phyloP scores from a whole-genome alignment of 2,329 filamentous ascomycete species.

The Fusarium globosum region DNA sequence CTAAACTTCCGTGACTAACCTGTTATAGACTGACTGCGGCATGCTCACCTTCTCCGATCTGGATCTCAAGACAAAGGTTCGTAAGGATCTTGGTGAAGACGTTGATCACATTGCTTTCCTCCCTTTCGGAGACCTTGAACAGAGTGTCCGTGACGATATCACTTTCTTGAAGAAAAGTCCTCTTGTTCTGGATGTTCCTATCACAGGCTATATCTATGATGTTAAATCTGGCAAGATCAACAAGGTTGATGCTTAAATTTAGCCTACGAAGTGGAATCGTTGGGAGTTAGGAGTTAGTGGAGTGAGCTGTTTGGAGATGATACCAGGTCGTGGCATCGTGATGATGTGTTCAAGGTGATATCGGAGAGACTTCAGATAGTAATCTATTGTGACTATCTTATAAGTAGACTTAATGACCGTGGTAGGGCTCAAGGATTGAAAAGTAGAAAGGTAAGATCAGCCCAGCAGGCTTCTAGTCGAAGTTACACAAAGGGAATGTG shows the following conservation, averaged over 20 bases:
- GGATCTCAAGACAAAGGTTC: slow-evolving; percentile 65
- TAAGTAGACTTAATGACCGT: neutral
- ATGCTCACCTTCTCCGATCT: slow-evolving; percentile 76
- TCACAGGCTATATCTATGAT: slow-evolving; percentile 83
- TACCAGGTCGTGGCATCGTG: neutral
- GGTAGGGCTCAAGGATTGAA: neutral
- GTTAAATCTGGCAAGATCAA: slow-evolving; percentile 74
- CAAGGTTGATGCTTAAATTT: slow-evolving; percentile 32
- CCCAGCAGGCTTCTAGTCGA: neutral
- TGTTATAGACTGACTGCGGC: slow-evolving; percentile 49
- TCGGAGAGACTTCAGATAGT: neutral
- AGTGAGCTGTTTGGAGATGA: neutral
- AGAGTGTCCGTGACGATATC: slow-evolving; percentile 75
- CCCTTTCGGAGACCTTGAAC: slow-evolving; percentile 70
- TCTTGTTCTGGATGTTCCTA: slow-evolving; percentile 69
- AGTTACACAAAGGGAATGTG: neutral
- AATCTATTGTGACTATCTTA: neutral
- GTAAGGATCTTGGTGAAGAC: slow-evolving; percentile 65
- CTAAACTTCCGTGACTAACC: neutral
- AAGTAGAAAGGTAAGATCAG: neutral
- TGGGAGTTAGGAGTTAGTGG: no score
- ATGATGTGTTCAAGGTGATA: neutral
- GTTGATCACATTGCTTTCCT: slow-evolving; percentile 71
- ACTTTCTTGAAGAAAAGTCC: slow-evolving; percentile 68
- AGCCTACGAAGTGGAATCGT: neutral